Base-by-base conservation (phyloP, 2,329 filamentous ascomycete species). In the Tolypocladium endophyticum region DNA sequence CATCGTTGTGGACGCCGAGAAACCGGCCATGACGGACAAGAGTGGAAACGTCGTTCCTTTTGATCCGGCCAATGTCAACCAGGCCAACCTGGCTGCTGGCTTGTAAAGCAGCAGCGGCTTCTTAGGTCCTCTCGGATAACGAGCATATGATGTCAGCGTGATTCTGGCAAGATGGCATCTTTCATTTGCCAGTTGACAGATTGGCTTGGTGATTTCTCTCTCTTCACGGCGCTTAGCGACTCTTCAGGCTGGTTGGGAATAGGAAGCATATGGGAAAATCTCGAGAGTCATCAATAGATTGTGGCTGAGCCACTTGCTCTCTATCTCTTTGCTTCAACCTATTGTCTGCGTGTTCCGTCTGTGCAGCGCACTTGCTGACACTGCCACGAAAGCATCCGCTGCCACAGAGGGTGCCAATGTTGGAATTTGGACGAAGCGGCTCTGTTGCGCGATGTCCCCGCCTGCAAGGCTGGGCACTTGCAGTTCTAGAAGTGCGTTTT, bases 41-140 rank as follows among this genome's bases (percentile, higher is more conserved):
- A 62, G 69, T 43, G 80, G 80, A 65, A 75, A 77, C 54, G 70
- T 81, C 61, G 64, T 82, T 25, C 65, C 72, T 35, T 83, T 81
- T 64, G 68, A 79, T 66, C 12, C 77, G 20, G 64, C 69, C 35
- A 70, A 70, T 16, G 79, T 82, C 64, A 70, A 76, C 71, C 70
- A 76, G 62, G 73, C 72, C 63, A 70, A 71, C 58, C 69, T 66
- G 57, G 70, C 69, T 33, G 68, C 69, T 45, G 76, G 74, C 58
- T 56, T 73, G 61, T 78, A 72, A 71, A n/a, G 12, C 3, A 35
- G 8, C 14, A 3, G 14, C 30, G 18, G 12, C 6, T 12, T 14
- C n/a, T 20, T 12, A 20, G 28, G 16, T 28, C 5, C 11, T 11
- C 20, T 11, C 20, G 9, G 50, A 30, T 11, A 33, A 33, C 12